Evolutionary conservation across 2,329 filamentous ascomycete genomes (phyloP).

Genomic region (Teratosphaeria pseudoeucalypti): DNA sequence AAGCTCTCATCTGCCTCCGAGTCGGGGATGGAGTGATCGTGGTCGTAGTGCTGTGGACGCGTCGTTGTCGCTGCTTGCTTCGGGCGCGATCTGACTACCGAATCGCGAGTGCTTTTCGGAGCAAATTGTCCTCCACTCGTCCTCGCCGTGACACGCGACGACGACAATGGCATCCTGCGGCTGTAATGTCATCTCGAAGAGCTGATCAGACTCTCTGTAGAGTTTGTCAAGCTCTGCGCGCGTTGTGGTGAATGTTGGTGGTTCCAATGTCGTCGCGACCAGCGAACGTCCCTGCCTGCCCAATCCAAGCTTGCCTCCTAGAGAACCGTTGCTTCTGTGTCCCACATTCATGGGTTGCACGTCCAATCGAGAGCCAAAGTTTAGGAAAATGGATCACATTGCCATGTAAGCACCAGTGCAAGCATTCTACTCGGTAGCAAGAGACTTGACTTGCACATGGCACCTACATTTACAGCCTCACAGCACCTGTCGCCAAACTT

Average conservation of each 20-base stretch:
- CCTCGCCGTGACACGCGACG: slow-evolving; percentile 4
- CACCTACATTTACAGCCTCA: not conserved
- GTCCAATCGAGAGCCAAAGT: not conserved
- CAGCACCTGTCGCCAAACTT: not conserved
- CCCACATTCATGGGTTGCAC: not conserved
- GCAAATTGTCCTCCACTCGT: slow-evolving; percentile 1
- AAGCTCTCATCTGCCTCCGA: not conserved
- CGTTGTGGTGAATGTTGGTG: not conserved
- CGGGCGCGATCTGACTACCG: slow-evolving; percentile 1
- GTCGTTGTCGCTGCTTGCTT: not conserved
- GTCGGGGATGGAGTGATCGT: slow-evolving; percentile 1
- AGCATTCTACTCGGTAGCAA: not conserved
- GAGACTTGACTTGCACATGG: not conserved
- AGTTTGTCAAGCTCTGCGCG: not conserved
- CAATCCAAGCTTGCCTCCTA: not conserved
- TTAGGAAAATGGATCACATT: not conserved
- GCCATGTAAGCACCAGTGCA: not conserved
- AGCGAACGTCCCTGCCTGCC: not conserved
- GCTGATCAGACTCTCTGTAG: not conserved
- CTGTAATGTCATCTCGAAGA: not conserved
- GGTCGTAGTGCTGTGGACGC: slow-evolving; percentile 1
- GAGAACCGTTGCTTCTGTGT: not conserved
- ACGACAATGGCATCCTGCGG: slow-evolving; percentile 3
- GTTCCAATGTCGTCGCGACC: not conserved
- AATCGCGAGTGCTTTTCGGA: not conserved